phyloP scores from a whole-genome alignment of 179 eudicot species.

The Corrigiola litoralis region DNA sequence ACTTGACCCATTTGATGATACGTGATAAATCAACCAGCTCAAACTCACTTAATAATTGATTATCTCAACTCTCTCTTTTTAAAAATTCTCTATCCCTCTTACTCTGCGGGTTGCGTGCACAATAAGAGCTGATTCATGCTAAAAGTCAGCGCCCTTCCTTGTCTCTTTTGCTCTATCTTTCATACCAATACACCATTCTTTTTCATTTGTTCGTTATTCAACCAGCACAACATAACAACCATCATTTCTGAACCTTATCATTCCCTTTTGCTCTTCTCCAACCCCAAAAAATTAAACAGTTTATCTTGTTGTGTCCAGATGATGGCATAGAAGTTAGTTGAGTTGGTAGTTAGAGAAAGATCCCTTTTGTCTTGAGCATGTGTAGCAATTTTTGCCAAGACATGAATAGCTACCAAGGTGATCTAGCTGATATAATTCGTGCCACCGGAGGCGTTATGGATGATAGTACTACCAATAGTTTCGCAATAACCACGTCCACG shows the following conservation, averaged over 20 bases:
- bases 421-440: constrained; percentile 68
- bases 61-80: neutral
- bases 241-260: neutral
- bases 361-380: neutral
- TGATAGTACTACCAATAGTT: neutral
- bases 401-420: constrained; percentile 64
- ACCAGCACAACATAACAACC: neutral
- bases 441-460: constrained; percentile 27
- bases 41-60: neutral
- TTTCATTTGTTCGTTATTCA: constrained; percentile 3
- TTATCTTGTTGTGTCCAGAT: neutral
- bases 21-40: neutral
- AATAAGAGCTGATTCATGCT: constrained; percentile 5
- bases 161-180: neutral
- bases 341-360: neutral
- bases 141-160: constrained; percentile 31
- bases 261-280: neutral
- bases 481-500: constrained; percentile 5
- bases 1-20: neutral
- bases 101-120: constrained; percentile 17
- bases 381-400: neutral
- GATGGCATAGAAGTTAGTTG: neutral
- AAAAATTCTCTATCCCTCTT: neutral
- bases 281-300: neutral
- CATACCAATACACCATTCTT: neutral